Evolutionary conservation across 163 green algal species (phyloP).

Genomic region (Chlorella variabilis): DNA sequence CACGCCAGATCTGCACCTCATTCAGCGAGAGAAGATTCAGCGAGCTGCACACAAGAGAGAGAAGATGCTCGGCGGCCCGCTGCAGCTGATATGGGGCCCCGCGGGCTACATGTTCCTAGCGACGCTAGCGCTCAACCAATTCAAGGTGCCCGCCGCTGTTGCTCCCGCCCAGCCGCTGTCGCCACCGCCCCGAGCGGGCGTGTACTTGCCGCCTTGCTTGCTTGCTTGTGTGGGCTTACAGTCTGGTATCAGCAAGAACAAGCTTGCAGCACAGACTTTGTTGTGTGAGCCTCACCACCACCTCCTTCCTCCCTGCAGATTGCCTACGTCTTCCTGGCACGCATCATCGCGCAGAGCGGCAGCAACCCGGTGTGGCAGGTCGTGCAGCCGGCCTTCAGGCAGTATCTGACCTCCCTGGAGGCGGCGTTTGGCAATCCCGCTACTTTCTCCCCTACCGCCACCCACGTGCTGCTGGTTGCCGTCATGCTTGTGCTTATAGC

Average conservation of each 20-base stretch:
- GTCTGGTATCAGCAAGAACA: no score
- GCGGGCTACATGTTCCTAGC: constrained; percentile 11
- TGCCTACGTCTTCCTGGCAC: not conserved
- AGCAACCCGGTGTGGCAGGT: not conserved
- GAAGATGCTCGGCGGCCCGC: constrained; percentile 8
- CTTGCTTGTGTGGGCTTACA: no score
- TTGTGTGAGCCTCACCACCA: not conserved
- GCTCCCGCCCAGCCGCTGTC: not conserved
- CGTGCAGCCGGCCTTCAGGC: constrained; percentile 8
- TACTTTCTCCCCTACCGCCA: constrained; percentile 31
- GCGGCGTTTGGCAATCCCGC: constrained; percentile 22
- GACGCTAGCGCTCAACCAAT: constrained; percentile 9
- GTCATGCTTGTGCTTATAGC: constrained; percentile 29
- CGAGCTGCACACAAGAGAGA: no score
- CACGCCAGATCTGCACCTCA: no score
- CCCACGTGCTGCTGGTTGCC: constrained; percentile 27
- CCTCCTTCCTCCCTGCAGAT: not conserved
- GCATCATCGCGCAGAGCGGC: not conserved
- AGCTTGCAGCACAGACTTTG: no score
- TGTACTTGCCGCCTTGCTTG: no score
- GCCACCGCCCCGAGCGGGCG: not conserved
- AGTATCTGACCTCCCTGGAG: constrained; percentile 8
- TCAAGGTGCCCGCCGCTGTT: constrained; percentile 19
- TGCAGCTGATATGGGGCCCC: constrained; percentile 3
- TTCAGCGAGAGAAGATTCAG: no score